phyloP scores from a whole-genome alignment of 495 filamentous ascomycete species.

The Bacidia rubella region DNA sequence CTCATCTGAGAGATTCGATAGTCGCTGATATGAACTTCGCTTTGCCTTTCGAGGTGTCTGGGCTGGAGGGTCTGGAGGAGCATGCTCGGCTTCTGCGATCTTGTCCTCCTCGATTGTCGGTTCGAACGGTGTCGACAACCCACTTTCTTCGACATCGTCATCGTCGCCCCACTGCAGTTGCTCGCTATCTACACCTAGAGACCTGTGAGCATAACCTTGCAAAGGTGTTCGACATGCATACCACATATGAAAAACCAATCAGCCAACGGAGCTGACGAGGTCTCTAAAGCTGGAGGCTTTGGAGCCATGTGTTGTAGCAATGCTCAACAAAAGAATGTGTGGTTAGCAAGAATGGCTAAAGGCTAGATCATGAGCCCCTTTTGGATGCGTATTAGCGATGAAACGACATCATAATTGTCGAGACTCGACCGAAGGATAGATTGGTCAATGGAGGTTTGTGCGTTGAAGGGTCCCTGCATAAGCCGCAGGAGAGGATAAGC shows the following conservation, averaged over 20 bases:
- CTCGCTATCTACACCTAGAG: constrained; percentile 19
- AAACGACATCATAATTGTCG: background rate
- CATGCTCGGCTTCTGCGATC: constrained; percentile 42
- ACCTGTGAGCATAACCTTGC: constrained; percentile 26
- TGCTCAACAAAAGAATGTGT: background rate
- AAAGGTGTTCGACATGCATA: constrained; percentile 53
- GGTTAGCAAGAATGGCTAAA: no score
- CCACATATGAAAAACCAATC: constrained; percentile 99
- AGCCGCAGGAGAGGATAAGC: background rate
- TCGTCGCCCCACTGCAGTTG: constrained; percentile 31
- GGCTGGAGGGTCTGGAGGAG: constrained; percentile 25
- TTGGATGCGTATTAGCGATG: background rate
- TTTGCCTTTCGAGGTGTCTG: constrained; percentile 46
- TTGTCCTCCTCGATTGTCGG: constrained; percentile 75
- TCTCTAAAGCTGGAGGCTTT: constrained; percentile 16
- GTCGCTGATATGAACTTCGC: constrained; percentile 51
- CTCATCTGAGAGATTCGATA: constrained; percentile 51
- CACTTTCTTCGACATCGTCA: constrained; percentile 34
- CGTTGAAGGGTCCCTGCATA: background rate
- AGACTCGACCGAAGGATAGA: background rate
- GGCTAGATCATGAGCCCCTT: no score
- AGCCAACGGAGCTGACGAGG: constrained; percentile 67
- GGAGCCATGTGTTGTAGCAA: constrained; percentile 13
- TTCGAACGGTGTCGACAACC: constrained; percentile 44
- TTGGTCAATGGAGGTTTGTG: background rate